Conservation (phyloP, 1,284 basidiomycete genomes). For the Moniliophthora roreri region DNA sequence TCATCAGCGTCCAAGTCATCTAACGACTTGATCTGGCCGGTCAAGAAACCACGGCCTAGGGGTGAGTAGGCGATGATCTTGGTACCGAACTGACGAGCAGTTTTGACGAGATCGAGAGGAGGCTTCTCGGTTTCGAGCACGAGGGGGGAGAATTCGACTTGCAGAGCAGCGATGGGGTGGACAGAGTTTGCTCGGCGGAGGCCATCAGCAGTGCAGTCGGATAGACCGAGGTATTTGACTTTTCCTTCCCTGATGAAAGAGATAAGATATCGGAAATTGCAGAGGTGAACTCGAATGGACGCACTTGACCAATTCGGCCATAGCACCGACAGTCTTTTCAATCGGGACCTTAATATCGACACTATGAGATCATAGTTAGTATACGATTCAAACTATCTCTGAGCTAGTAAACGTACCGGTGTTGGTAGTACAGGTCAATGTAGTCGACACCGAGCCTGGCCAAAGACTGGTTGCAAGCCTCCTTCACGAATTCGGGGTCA, state of each 20-base stretch:
- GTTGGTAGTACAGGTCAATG: constrained; percentile 36
- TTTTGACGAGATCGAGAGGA: constrained; percentile 45
- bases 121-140: constrained; percentile 50
- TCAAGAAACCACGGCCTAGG: constrained; percentile 61
- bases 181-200: constrained; percentile 64
- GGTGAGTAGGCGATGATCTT: constrained; percentile 62
- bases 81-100: constrained; percentile 53
- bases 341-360: constrained; percentile 25
- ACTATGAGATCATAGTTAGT: neutral
- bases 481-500: constrained; percentile 22
- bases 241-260: constrained; percentile 47
- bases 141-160: constrained; percentile 68
- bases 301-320: constrained; percentile 33
- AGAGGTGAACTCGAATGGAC: neutral
- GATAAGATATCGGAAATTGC: neutral
- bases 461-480: constrained; percentile 32
- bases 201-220: constrained; percentile 56
- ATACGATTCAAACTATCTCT: neutral
- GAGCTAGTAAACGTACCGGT: constrained; percentile 12
- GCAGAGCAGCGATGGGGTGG: constrained; percentile 60
- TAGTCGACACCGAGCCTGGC: constrained; percentile 31
- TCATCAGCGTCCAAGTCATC: constrained; percentile 56
- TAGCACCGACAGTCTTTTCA: constrained; percentile 29
- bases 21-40: constrained; percentile 49
- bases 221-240: constrained; percentile 60